Base-by-base conservation (phyloP, 2,329 filamentous ascomycete genomes). In the Trichoderma cornu-damae region DNA sequence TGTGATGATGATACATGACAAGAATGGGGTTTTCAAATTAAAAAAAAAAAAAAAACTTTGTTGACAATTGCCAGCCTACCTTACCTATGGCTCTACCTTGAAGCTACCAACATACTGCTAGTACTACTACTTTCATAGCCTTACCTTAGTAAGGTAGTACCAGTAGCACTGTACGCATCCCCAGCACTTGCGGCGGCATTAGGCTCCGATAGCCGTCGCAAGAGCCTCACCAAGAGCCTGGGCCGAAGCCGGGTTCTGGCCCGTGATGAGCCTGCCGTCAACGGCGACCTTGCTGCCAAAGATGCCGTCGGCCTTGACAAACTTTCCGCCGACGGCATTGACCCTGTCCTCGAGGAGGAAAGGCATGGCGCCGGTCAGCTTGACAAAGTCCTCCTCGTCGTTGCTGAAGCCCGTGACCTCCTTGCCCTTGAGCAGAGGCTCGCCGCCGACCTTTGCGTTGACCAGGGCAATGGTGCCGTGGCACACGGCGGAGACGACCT, bases 401-500 rank as follows among this genome's bases (percentile, higher is more conserved):
- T 88, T 79, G 69, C 79, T 68, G 69, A 88, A 88, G 8, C 80
- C 84, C 0, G 84, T 86, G 22, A 84, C 81, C 44, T 77, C 72
- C 66, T 78, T 78, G 43, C 80, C 83, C 49, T 76, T 70, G 37
- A 88, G 69, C 8, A 88, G 70, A 50, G 76, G 75, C 61, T 75
- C 72, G 32, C 82, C 83, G 60, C 78, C 73, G 18, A 77, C 65
- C 64, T 77, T 80, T 34, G 81, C 85, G 62, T 85, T 78, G 48
- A 79, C 75, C 14, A 89, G 74, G 11, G 79, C 86, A 3, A 80
- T 81, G 2, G 86, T 83, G 5, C 84, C 86, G 71, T 89, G 86
- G 75, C 86, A 89, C 44, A 89, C 84, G 3, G 86, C 83, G 0
- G 82, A 74, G 12, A 89, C 79, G 55, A 83, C 75, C 75, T 88